Conservation (phyloP, 2,329 filamentous ascomycete genomes). For the Ustulina deusta region DNA sequence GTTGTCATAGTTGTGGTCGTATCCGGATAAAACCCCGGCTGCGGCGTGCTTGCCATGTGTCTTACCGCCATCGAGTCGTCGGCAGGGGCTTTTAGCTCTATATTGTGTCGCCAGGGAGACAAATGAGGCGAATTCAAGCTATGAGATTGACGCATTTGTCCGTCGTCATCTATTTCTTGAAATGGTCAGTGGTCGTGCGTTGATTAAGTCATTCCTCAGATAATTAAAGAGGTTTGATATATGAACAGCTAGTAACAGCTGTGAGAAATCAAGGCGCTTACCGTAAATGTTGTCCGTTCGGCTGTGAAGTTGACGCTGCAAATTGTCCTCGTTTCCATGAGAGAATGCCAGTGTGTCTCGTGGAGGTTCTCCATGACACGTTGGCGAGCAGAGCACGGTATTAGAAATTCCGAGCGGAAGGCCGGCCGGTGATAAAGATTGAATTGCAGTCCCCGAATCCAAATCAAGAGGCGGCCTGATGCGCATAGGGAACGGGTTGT, state of each 20-base stretch:
- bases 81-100: not conserved
- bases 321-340: not conserved
- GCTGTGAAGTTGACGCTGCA: not conserved
- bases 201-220: not conserved
- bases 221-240: not conserved
- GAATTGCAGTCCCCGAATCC: not conserved
- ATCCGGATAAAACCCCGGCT: not conserved
- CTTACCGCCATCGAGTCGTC: not conserved
- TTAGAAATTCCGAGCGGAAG: not conserved
- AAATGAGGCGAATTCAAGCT: slow-evolving; percentile 6
- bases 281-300: slow-evolving; percentile 5
- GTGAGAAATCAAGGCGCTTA: not conserved
- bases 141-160: not conserved
- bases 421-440: not conserved
- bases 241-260: no score
- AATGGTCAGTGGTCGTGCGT: not conserved
- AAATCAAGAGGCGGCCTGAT: slow-evolving; percentile 3
- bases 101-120: slow-evolving; percentile 17
- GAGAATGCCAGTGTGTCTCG: slow-evolving; percentile 6
- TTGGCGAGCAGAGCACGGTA: not conserved
- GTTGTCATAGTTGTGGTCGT: not conserved
- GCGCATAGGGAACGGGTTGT: slow-evolving; percentile 10
- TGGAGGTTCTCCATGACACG: slow-evolving; percentile 8
- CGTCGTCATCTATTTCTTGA: slow-evolving; percentile 7
- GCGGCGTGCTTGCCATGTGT: not conserved